Evolutionary conservation across 2,329 filamentous ascomycete genomes (phyloP), one percentile per base, ranked within the genome.

Genomic region (Trichoderma brevicompactum): DNA sequence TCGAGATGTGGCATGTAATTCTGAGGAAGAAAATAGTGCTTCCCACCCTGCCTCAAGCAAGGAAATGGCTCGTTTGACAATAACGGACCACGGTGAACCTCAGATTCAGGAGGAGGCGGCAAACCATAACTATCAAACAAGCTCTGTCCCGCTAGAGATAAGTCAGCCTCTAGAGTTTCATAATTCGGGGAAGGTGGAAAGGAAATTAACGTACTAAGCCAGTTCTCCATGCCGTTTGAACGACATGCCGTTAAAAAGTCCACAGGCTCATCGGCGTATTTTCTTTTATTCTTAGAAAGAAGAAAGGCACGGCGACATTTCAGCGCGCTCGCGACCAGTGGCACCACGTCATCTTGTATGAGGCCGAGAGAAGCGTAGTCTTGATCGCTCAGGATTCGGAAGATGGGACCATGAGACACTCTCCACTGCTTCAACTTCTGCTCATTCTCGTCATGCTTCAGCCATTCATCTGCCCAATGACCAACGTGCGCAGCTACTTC

Each of bases 381-480:
- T 13, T 66, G 61, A 0, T 69, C 46, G 7, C 65, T 69, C 5
- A 80, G 65, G 5, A 79, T 49, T 13, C 54, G 65, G 9, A 77
- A 50, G 5, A 79, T 59, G 4, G 75, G 67, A 0, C 72, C 72
- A 5, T 70, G 62, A 5, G 65, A 61, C 8, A 67, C 65, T 5
- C 74, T 65, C 75, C 78, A 79, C 2, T 66, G 55, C 34, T 64
- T 64, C 23, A 81, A 72, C 54, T 73, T 78, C 3, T 68, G 50
- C 28, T 69, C 65, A 64, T 81, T 79, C 2, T 68, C 67, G 7
- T 66, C 58, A 0, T 66, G 54, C 10, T 67, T 66, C 19, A 77
- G 56, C 80, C 80, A 81, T 6, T 70, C 65, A 53, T 80, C 76
- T 12, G 72, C 73, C 77, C 78, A 81, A 13, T 71, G 67, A 19